Conservation (phyloP, 129 eudicot species). For the Ambrosia trifida region DNA sequence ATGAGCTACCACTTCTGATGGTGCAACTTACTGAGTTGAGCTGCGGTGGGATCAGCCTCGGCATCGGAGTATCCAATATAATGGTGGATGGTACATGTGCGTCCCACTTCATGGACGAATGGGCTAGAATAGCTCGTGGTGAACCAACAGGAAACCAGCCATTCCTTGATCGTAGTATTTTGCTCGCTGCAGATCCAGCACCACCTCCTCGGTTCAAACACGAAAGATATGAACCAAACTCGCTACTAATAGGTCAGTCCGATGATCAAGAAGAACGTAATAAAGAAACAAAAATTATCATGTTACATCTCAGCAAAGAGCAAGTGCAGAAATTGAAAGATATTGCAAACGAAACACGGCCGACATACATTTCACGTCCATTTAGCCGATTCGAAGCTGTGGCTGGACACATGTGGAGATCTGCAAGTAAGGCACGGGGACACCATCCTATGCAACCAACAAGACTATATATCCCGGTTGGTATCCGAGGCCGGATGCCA, state of each 20-base stretch:
- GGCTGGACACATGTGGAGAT: conserved; percentile 16
- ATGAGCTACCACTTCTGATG: conserved; percentile 18
- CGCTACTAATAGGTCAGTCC: not conserved
- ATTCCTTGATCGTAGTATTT: not conserved
- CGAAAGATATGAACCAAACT: conserved; percentile 1
- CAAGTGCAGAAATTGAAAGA: conserved; percentile 15
- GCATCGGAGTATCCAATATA: conserved; percentile 5
- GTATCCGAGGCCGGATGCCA: no score
- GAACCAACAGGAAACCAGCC: not conserved
- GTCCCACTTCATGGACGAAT: conserved; percentile 16
- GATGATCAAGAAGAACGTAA: conserved; percentile 15
- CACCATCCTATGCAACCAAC: conserved; percentile 18
- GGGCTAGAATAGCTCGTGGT: conserved; percentile 5
- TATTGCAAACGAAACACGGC: not conserved
- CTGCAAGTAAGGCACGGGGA: conserved; percentile 12
- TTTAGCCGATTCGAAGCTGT: conserved; percentile 16
- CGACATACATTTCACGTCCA: not conserved
- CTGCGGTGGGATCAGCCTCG: conserved; percentile 23
- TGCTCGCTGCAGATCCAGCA: no score
- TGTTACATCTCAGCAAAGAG: not conserved
- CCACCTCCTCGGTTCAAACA: conserved; percentile 21
- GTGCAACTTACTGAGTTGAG: conserved; percentile 25
- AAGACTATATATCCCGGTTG: no score
- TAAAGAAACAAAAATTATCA: conserved; percentile 10
- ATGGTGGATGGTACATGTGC: conserved; percentile 25